Evolutionary conservation across 202 grass and related monocot species (phyloP), one percentile per base, ranked within the genome.

Genomic region (Panicum virgatum): DNA sequence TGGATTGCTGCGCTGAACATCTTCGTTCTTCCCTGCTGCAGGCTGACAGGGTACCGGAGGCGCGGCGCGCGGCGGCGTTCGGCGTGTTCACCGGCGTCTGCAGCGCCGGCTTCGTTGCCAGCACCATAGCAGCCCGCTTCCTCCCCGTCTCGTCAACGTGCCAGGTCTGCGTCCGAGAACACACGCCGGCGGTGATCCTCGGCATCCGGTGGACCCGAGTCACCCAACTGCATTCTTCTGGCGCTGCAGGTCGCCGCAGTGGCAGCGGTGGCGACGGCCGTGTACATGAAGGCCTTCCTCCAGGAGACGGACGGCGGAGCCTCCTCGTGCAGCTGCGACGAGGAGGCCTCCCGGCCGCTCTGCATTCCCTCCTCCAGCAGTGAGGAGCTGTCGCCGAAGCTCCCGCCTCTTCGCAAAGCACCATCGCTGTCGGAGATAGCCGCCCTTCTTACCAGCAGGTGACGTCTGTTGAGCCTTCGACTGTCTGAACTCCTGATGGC

Each of bases 211-310:
- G 13, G 23, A 19, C 25, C 25, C 7, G 30, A 30, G 20, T 11
- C 0, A 19, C 39, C 44, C 30, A 39, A 2, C 20, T 32, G 9
- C 22, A 1, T 30, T 30, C 30, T 48, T 22, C 73, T 62, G 47
- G 16, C 26, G 5, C 57, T 38, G 29, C 61, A 89, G 88, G 86
- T 89, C 7, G 44, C 92, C 0, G 84, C 89, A 0, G 61, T 47
- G 70, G 80, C 43, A 12, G 80, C 89, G 2, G 69, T 85, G 8
- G 80, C 51, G 2, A 47, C 89, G 48, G 89, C 73, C 39, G 84
- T 57, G 73, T 94, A 94, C 83, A 58, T 91, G 80, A 89, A 69
- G 84, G 75, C 84, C 54, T 94, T 94, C 72, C 75, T 94, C 43
- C 83, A 69, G 59, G 92, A 94, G 81, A 91, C 92, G 43, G 87